phyloP scores from a whole-genome alignment of 75 land plant genomes.

The Pinus taeda region DNA sequence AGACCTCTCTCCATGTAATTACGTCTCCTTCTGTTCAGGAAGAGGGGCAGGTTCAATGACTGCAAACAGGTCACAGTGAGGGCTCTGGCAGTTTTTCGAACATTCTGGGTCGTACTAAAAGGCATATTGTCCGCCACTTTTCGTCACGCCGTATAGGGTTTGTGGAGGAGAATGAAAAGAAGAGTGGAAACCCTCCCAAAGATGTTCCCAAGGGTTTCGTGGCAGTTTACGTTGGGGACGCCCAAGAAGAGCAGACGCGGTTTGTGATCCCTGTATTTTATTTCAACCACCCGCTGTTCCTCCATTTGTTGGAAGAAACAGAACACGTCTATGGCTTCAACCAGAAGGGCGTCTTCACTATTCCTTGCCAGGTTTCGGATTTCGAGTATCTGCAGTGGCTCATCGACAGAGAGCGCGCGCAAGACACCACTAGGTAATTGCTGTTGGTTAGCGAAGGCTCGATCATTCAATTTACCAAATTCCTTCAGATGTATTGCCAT shows the following conservation, averaged over 20 bases:
- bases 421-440: no score
- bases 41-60: no score
- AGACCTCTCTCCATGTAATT: background rate
- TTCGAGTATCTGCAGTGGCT: conserved; percentile 43
- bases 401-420: conserved; percentile 4
- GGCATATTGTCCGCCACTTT: background rate
- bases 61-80: no score
- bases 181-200: background rate
- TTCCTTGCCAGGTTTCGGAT: conserved; percentile 49
- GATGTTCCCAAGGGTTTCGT: conserved; percentile 62
- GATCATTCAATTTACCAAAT: no score
- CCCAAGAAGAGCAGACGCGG: conserved; percentile 16
- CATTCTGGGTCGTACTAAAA: background rate
- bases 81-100: background rate
- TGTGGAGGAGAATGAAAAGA: no score
- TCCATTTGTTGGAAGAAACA: conserved; percentile 43
- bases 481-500: no score
- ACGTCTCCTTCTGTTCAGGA: no score
- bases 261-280: conserved; percentile 59
- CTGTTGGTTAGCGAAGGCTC: no score
- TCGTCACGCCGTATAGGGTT: background rate
- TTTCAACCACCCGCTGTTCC: conserved; percentile 68
- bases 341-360: conserved; percentile 53
- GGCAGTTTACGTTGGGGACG: conserved; percentile 68
- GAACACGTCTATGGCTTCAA: conserved; percentile 55